Evolutionary conservation across 148 eudicot genomes (phyloP).

Genomic region (Cornus controversa): DNA sequence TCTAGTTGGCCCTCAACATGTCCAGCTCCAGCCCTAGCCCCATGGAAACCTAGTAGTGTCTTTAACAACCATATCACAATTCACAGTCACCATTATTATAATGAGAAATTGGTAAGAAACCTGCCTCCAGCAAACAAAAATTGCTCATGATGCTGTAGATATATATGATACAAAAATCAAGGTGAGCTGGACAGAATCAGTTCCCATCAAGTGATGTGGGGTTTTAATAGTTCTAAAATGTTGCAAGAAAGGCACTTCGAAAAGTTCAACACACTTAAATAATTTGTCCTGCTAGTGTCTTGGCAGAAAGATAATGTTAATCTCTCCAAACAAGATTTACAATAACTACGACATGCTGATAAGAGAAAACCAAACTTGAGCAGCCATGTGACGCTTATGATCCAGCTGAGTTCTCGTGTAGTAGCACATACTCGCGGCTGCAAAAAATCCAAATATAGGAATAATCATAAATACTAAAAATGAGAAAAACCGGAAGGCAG

Average conservation of each 20-base stretch:
- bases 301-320: neutral
- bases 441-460: conserved; percentile 19
- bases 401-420: conserved; percentile 73
- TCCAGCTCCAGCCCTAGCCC: too few species aligned
- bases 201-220: neutral
- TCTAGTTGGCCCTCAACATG: too few species aligned
- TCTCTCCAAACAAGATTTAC: neutral
- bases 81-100: too few species aligned
- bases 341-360: neutral
- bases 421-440: conserved; percentile 94
- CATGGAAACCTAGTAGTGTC: too few species aligned
- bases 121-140: too few species aligned
- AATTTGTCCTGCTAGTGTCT: neutral
- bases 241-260: neutral
- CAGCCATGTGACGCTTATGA: conserved; percentile 19
- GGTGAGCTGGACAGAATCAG: neutral
- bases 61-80: too few species aligned
- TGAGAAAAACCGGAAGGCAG: neutral
- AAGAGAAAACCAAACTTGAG: neutral
- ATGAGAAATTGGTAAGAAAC: too few species aligned
- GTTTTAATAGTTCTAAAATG: neutral
- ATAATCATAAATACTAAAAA: neutral
- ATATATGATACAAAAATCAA: conserved; percentile 4
- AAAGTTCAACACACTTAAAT: neutral
- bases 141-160: too few species aligned